phyloP scores from a whole-genome alignment of 306 rosid species.

The Senna tora region DNA sequence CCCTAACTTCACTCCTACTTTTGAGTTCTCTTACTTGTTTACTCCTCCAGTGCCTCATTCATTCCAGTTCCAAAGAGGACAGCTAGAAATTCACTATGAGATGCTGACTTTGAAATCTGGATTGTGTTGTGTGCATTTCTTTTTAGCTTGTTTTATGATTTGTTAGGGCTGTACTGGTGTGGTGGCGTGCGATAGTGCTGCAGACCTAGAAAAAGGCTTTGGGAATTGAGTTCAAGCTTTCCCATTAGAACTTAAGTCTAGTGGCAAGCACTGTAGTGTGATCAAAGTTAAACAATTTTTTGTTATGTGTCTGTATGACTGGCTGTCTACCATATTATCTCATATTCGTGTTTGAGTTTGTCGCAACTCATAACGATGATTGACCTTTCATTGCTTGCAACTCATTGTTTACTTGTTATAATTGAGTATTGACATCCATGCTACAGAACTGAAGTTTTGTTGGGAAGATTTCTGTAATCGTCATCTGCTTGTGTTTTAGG shows the following conservation, averaged over 20 bases:
- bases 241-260: slow-evolving; percentile 10
- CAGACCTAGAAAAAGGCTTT: slow-evolving; percentile 19
- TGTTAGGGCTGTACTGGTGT: slow-evolving; percentile 17
- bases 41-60: background rate
- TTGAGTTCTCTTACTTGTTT: slow-evolving; percentile 4
- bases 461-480: background rate
- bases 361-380: background rate
- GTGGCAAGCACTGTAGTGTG: slow-evolving; percentile 22
- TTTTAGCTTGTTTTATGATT: slow-evolving; percentile 17
- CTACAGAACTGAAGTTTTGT: background rate
- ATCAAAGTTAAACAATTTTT: slow-evolving; percentile 17
- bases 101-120: slow-evolving; percentile 17
- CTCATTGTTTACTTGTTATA: background rate
- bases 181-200: slow-evolving; percentile 15
- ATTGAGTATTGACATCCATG: background rate
- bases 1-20: slow-evolving; percentile 32
- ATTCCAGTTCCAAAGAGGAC: background rate
- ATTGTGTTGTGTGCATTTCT: background rate
- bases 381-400: background rate
- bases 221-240: slow-evolving; percentile 26
- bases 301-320: background rate
- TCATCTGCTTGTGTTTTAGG: background rate
- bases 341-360: background rate
- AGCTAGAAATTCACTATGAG: background rate
- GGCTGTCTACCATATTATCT: background rate